phyloP scores from a whole-genome alignment of 352 stramenopile species.

The Globisporangium splendens region DNA sequence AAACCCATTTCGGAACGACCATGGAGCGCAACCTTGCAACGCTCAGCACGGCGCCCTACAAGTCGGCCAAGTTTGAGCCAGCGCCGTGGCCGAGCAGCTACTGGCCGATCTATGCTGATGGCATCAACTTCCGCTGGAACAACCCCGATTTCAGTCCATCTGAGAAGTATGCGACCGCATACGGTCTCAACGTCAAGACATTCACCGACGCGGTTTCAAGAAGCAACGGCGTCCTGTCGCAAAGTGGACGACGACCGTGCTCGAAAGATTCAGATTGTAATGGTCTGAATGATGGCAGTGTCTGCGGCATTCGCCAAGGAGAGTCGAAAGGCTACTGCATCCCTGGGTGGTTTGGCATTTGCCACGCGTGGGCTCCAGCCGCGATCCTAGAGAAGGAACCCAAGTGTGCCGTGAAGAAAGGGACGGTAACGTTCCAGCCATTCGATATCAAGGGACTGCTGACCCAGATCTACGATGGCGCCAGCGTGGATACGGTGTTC shows the following conservation, averaged over 20 bases:
- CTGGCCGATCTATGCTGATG: slow-evolving; percentile 50
- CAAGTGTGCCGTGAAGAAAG: slow-evolving; percentile 11
- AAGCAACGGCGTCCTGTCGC: slow-evolving; percentile 35
- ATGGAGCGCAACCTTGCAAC: no score
- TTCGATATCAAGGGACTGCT: slow-evolving; percentile 18
- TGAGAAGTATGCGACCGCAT: slow-evolving; percentile 42
- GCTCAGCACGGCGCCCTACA: no score
- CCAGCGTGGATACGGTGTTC: slow-evolving; percentile 9
- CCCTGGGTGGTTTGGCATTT: slow-evolving; percentile 17
- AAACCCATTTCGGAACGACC: no score
- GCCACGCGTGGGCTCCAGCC: slow-evolving; percentile 16
- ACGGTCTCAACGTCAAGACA: slow-evolving; percentile 23
- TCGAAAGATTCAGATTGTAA: slow-evolving; percentile 22
- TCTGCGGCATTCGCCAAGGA: slow-evolving; percentile 2
- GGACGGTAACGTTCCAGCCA: slow-evolving; percentile 6
- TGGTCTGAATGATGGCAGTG: not conserved
- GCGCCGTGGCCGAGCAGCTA: slow-evolving; percentile 60
- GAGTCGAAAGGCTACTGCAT: slow-evolving; percentile 12
- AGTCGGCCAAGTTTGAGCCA: slow-evolving; percentile 3
- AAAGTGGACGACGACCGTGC: slow-evolving; percentile 22
- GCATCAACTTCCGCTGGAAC: slow-evolving; percentile 49
- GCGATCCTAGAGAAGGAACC: slow-evolving; percentile 15
- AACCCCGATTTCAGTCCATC: slow-evolving; percentile 17
- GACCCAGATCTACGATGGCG: slow-evolving; percentile 16
- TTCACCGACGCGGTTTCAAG: slow-evolving; percentile 38